Evolutionary conservation across 331 rosid species (phyloP).

Genomic region (Malus hybrid): DNA sequence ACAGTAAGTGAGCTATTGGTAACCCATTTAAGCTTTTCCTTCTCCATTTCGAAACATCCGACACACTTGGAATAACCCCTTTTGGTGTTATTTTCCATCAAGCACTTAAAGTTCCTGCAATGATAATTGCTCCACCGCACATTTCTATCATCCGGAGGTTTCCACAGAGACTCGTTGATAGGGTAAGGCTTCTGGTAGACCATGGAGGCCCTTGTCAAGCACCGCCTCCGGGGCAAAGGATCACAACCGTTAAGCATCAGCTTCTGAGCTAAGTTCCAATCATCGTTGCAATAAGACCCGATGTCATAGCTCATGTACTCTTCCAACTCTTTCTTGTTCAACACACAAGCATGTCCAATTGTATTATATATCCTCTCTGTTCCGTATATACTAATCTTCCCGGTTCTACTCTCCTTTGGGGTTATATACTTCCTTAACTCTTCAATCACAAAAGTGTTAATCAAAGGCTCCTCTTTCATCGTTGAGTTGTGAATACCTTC

Average conservation of each 20-base stretch:
- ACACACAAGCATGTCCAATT: constrained; percentile 80
- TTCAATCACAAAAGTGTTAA: constrained; percentile 58
- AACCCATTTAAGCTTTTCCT: constrained; percentile 82
- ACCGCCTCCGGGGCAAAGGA: constrained; percentile 80
- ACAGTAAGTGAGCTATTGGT: constrained; percentile 37
- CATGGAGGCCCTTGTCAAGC: constrained; percentile 78
- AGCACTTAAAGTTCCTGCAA: constrained; percentile 70
- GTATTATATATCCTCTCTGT: constrained; percentile 58
- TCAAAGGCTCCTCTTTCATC: constrained; percentile 61
- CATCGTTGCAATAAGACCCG: constrained; percentile 86
- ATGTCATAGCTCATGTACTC: constrained; percentile 85
- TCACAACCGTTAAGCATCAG: constrained; percentile 91
- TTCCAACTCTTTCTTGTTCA: constrained; percentile 58
- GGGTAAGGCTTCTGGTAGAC: constrained; percentile 60
- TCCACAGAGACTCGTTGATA: constrained; percentile 78
- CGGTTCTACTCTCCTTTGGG: constrained; percentile 65
- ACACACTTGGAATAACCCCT: constrained; percentile 65
- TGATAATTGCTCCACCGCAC: constrained; percentile 81
- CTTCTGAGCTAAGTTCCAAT: constrained; percentile 77
- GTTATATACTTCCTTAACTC: constrained; percentile 83
- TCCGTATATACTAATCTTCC: constrained; percentile 53
- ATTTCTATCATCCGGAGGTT: constrained; percentile 57
- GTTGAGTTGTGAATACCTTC: constrained; percentile 37
- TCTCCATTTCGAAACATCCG: constrained; percentile 87
- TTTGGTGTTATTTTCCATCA: constrained; percentile 59